A percentile compares a stretch with the other conserved stretches of the same genome.
These are phyloP conservation scores for Cornus controversa DNA, from an alignment of 148 eudicot species.

Conservation along the genomic window DNA sequence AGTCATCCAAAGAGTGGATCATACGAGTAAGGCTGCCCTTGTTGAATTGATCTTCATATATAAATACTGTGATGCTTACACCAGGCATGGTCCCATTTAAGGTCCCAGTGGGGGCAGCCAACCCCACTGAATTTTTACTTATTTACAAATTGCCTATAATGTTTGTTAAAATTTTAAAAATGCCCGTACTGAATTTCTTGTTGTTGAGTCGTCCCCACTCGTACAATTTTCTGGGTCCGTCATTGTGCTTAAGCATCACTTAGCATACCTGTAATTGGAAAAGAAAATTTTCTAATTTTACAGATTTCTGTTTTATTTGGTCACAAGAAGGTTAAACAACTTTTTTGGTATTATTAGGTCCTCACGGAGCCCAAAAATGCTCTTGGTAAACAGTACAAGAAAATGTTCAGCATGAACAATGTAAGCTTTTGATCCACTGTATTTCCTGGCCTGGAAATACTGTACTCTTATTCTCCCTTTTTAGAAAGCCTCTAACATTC, in stretches of 20 bases:
- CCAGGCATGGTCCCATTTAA: too few species aligned
- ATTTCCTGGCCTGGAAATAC: neutral
- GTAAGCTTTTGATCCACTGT: constrained; percentile 30
- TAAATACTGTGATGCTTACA: neutral
- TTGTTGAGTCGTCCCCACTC: too few species aligned
- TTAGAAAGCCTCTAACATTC: neutral
- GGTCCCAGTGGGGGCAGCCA: too few species aligned
- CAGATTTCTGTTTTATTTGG: neutral
- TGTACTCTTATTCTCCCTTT: neutral
- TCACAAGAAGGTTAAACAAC: neutral
- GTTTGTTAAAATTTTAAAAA: too few species aligned
- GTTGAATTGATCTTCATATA: neutral
- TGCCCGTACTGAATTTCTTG: too few species aligned
- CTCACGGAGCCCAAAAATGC: constrained; percentile 69
- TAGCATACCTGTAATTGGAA: neutral
- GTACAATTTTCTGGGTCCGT: too few species aligned
- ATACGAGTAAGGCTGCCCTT: neutral
- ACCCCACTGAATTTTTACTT: too few species aligned
- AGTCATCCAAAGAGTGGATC: too few species aligned
- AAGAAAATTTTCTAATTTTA: neutral
- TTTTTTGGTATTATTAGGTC: constrained; percentile 30
- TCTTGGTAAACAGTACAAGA: constrained; percentile 65
- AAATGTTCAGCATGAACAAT: constrained; percentile 62
- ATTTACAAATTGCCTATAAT: too few species aligned
- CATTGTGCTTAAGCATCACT: neutral